A percentile compares a stretch with the other conserved stretches of the same genome.
Conservation (phyloP, 176 grass and related monocot genomes). For the Musa troglodytarum region DNA sequence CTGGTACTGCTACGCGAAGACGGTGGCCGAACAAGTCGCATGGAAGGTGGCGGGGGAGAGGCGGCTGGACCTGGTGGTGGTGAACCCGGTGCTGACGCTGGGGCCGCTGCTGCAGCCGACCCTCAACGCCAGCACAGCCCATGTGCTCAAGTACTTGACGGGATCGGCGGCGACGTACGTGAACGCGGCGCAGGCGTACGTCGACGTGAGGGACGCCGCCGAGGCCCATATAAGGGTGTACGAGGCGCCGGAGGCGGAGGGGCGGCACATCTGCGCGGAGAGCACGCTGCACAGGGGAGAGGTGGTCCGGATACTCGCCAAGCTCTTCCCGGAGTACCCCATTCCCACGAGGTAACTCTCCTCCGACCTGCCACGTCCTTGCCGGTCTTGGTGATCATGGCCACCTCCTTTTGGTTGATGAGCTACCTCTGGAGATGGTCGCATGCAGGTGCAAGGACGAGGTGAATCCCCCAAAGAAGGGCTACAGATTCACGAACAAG, state of each 20-base stretch:
- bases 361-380: too few relatives aligned
- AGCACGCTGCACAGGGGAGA: conserved; percentile 31
- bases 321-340: conserved; percentile 39
- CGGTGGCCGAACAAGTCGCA: neutral
- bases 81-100: neutral
- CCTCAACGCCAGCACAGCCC: neutral
- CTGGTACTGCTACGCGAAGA: conserved; percentile 4
- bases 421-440: neutral
- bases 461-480: conserved; percentile 55
- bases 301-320: conserved; percentile 34
- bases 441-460: conserved; percentile 70
- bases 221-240: conserved; percentile 50
- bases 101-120: conserved; percentile 2
- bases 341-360: conserved; percentile 39
- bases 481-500: conserved; percentile 66
- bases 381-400: too few relatives aligned
- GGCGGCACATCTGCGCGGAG: conserved; percentile 3
- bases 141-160: neutral
- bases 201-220: conserved; percentile 51
- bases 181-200: conserved; percentile 19
- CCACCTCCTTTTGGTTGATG: neutral
- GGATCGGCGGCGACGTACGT: neutral
- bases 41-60: neutral
- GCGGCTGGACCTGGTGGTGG: neutral
- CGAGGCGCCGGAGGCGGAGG: conserved; percentile 19